phyloP scores from a whole-genome alignment of 2,329 filamentous ascomycete genomes.

The Lachnum nothofagi region DNA sequence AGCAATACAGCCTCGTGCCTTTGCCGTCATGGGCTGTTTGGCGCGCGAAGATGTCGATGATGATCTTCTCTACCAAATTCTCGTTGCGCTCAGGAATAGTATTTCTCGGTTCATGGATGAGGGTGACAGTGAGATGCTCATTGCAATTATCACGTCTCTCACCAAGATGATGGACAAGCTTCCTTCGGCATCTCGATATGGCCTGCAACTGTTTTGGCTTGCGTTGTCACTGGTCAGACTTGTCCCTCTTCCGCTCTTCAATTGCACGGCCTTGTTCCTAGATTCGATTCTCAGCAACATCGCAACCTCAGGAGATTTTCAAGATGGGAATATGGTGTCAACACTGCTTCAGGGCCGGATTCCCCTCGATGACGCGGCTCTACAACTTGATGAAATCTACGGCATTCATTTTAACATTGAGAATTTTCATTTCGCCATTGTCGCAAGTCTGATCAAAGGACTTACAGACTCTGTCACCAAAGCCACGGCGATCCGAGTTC shows the following conservation, averaged over 20 bases:
- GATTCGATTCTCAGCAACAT: constrained; percentile 62
- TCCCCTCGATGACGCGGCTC: constrained; percentile 57
- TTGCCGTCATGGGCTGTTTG: constrained; percentile 66
- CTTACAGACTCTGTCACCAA: constrained; percentile 59
- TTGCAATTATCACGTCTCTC: constrained; percentile 61
- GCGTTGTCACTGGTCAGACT: constrained; percentile 62
- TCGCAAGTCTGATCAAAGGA: constrained; percentile 58
- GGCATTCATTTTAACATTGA: constrained; percentile 60
- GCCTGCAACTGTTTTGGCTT: constrained; percentile 65
- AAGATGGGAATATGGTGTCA: constrained; percentile 53
- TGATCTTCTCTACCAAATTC: constrained; percentile 64
- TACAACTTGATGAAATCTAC: constrained; percentile 59
- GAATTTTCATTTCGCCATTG: constrained; percentile 63
- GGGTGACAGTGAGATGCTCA: constrained; percentile 61
- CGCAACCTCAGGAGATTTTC: constrained; percentile 54
- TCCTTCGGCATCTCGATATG: constrained; percentile 61
- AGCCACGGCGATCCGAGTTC: constrained; percentile 52
- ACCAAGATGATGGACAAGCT: constrained; percentile 69
- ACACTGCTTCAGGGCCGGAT: constrained; percentile 56
- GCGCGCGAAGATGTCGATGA: constrained; percentile 69
- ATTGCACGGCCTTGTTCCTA: constrained; percentile 59
- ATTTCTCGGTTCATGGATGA: constrained; percentile 61
- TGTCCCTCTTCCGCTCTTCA: constrained; percentile 58
- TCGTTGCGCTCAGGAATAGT: constrained; percentile 62
- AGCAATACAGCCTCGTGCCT: constrained; percentile 63